Percentiles rank a stretch among this genome's conserved stretches.
These are phyloP conservation scores for Rhodotorula sp. DNA, from an alignment of 1,284 basidiomycete species.

Conservation along the genomic window DNA sequence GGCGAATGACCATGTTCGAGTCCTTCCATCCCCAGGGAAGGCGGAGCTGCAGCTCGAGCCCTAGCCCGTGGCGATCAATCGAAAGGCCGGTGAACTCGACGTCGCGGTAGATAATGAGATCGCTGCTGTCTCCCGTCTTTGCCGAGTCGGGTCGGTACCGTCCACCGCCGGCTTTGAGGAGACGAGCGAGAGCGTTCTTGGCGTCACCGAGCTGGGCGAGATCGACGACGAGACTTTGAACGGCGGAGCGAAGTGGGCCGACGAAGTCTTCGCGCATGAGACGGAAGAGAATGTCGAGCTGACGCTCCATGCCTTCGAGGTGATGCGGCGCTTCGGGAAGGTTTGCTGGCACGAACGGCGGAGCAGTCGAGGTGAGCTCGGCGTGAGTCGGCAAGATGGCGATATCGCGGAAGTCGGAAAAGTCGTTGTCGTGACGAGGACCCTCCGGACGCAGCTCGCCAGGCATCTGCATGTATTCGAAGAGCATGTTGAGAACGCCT, in stretches of 20 bases:
- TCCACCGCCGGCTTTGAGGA: slow-evolving; percentile 42
- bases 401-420: slow-evolving; percentile 59
- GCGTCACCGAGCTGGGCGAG: slow-evolving; percentile 42
- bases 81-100: slow-evolving; percentile 53
- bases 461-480: slow-evolving; percentile 57
- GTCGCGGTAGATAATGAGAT: slow-evolving; percentile 58
- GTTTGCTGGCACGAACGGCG: slow-evolving; percentile 62
- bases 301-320: slow-evolving; percentile 58
- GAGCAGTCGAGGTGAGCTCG: slow-evolving; percentile 57
- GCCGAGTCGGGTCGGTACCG: slow-evolving; percentile 19
- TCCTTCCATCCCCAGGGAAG: slow-evolving; percentile 56
- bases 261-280: slow-evolving; percentile 66
- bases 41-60: slow-evolving; percentile 54
- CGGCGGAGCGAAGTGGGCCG: slow-evolving; percentile 50
- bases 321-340: slow-evolving; percentile 63
- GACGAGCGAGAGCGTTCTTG: slow-evolving; percentile 26
- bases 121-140: slow-evolving; percentile 40
- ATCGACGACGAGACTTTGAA: slow-evolving; percentile 56
- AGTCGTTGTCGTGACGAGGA: slow-evolving; percentile 67
- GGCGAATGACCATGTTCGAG: neutral
- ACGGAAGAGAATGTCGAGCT: slow-evolving; percentile 69
- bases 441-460: slow-evolving; percentile 57
- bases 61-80: slow-evolving; percentile 57
- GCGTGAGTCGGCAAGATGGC: slow-evolving; percentile 63
- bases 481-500: slow-evolving; percentile 1